phyloP scores from a whole-genome alignment of 163 green algal genomes.

The Chloromonas sp. region DNA sequence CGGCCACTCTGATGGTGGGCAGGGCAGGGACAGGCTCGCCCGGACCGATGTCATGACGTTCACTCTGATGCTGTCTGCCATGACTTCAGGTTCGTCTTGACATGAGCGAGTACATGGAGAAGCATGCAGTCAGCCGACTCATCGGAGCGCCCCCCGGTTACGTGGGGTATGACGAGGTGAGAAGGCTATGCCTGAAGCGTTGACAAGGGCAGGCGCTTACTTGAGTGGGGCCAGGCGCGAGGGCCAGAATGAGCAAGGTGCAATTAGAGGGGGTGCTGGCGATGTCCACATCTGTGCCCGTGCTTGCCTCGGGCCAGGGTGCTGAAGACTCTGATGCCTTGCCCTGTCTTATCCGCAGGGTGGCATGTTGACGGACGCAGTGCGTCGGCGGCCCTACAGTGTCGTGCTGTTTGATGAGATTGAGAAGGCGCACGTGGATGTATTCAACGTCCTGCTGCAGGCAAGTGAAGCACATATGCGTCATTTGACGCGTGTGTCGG shows the following conservation, averaged over 20 bases:
- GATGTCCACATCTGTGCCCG: no score
- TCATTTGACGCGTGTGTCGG: no score
- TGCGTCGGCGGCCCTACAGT: constrained; percentile 61
- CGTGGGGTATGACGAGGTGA: constrained; percentile 72
- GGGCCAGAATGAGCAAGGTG: no score
- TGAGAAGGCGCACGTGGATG: constrained; percentile 76
- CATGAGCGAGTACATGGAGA: constrained; percentile 85
- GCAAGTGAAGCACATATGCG: background rate
- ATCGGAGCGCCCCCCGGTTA: constrained; percentile 83
- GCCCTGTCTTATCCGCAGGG: constrained; percentile 18
- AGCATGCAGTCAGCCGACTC: constrained; percentile 78
- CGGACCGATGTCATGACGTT: no score
- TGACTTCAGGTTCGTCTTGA: constrained; percentile 31
- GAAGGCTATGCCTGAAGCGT: background rate
- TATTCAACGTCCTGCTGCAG: constrained; percentile 56
- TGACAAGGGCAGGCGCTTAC: no score
- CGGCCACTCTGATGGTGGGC: no score
- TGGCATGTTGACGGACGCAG: constrained; percentile 66
- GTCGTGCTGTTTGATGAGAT: constrained; percentile 80
- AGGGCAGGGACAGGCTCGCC: no score
- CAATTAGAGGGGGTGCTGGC: no score
- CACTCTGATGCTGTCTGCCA: no score
- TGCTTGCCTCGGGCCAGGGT: no score
- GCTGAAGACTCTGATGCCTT: no score
- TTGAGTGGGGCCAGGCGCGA: no score